phyloP scores from a whole-genome alignment of 1,284 basidiomycete genomes.

The Ustilago bromivora region DNA sequence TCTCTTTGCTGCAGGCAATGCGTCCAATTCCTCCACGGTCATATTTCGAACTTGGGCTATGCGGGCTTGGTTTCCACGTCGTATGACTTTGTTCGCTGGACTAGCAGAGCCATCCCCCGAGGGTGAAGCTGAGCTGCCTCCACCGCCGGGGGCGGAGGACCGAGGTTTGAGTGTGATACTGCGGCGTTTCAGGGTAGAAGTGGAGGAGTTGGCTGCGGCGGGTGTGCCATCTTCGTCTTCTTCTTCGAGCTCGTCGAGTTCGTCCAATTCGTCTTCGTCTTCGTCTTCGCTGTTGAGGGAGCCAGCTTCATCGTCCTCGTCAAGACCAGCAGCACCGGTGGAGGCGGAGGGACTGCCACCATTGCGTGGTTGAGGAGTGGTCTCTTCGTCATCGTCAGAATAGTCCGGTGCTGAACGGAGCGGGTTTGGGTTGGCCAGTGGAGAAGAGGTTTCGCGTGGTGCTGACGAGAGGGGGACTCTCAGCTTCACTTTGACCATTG shows the following conservation, averaged over 20 bases:
- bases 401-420: constrained; percentile 44
- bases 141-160: constrained; percentile 14
- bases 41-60: constrained; percentile 42
- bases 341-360: background rate
- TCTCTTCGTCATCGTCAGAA: constrained; percentile 35
- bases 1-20: constrained; percentile 66
- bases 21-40: constrained; percentile 65
- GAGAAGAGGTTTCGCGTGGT: constrained; percentile 48
- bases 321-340: background rate
- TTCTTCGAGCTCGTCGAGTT: constrained; percentile 46
- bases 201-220: constrained; percentile 10
- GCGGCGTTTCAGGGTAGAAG: constrained; percentile 33
- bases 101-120: constrained; percentile 40
- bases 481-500: constrained; percentile 54
- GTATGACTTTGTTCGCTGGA: constrained; percentile 23
- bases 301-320: constrained; percentile 22
- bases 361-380: constrained; percentile 8
- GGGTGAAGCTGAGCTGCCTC: constrained; percentile 29
- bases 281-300: constrained; percentile 26
- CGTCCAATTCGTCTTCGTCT: constrained; percentile 49
- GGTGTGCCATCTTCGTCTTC: constrained; percentile 16
- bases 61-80: constrained; percentile 22
- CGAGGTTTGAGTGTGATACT: constrained; percentile 50
- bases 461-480: constrained; percentile 50
- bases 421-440: constrained; percentile 42